phyloP scores from a whole-genome alignment of 768 basidiomycete genomes.

The Hirschioporus abietinus region DNA sequence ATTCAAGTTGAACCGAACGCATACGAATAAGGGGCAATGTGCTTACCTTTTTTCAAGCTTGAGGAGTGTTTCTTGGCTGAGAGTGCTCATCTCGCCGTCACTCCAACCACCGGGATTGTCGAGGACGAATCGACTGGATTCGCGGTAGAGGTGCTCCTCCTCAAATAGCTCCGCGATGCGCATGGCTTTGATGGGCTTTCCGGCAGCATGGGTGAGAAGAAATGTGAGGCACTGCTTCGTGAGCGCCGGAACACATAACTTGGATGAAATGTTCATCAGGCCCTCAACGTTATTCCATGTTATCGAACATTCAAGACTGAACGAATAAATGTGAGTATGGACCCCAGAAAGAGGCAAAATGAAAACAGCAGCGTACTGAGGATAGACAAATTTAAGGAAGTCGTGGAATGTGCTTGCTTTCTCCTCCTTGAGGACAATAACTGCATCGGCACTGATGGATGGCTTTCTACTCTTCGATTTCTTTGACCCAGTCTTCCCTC shows the following conservation, averaged over 20 bases:
- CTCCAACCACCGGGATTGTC: constrained; percentile 88
- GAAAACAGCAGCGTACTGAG: constrained; percentile 55
- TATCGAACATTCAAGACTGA: constrained; percentile 82
- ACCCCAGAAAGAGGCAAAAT: not conserved
- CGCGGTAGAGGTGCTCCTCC: constrained; percentile 86
- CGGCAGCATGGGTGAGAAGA: constrained; percentile 88
- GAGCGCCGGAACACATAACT: constrained; percentile 77
- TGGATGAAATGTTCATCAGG: constrained; percentile 86
- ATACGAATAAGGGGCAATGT: constrained; percentile 1
- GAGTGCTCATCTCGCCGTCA: constrained; percentile 73
- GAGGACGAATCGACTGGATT: constrained; percentile 86
- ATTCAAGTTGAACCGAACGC: not conserved
- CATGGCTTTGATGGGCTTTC: constrained; percentile 89
- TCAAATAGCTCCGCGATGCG: constrained; percentile 87
- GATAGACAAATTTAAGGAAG: constrained; percentile 90
- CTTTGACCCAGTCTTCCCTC: constrained; percentile 15
- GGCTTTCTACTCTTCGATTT: constrained; percentile 4
- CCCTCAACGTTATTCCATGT: constrained; percentile 95
- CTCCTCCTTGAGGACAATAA: constrained; percentile 89
- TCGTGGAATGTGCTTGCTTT: constrained; percentile 88
- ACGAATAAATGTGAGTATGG: constrained; percentile 8
- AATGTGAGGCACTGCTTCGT: constrained; percentile 82
- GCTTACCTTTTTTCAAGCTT: constrained; percentile 82
- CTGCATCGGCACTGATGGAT: constrained; percentile 54
- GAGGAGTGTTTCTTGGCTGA: constrained; percentile 76